phyloP scores from a whole-genome alignment of 495 filamentous ascomycete species.

The Podospora sp. region DNA sequence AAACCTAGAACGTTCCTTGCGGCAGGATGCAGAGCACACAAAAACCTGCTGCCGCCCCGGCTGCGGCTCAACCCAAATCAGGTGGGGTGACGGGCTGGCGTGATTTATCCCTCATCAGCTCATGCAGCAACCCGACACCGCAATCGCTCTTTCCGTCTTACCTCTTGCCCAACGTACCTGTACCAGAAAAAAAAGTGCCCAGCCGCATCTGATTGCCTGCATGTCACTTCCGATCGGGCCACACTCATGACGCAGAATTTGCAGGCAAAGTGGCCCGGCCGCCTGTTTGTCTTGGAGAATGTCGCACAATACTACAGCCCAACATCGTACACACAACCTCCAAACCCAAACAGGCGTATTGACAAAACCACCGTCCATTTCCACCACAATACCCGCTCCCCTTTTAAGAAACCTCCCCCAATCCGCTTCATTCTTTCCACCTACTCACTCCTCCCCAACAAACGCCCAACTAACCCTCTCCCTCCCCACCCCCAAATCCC shows the following conservation, averaged over 20 bases:
- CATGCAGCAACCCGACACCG: not conserved
- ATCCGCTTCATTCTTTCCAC: not conserved
- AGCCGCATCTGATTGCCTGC: no score
- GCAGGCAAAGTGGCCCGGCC: no score
- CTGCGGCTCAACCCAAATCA: not conserved
- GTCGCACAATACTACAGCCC: no score
- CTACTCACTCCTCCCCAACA: not conserved
- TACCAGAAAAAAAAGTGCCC: not conserved
- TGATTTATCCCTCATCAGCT: not conserved
- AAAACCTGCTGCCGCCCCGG: not conserved
- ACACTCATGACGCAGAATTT: no score
- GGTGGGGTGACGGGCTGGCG: not conserved
- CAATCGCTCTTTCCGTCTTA: not conserved
- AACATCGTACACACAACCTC: no score
- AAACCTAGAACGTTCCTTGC: not conserved
- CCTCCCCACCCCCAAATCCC: constrained; percentile 35
- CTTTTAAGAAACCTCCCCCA: not conserved
- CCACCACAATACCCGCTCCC: no score
- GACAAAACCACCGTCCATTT: no score
- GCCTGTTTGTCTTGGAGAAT: no score
- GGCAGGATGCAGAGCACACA: not conserved
- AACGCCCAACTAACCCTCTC: constrained; percentile 17
- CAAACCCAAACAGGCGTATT: no score
- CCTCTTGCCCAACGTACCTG: not conserved
- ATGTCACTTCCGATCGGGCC: no score